Conservation (phyloP, 306 rosid genomes). For the Cyamopsis tetragonoloba region DNA sequence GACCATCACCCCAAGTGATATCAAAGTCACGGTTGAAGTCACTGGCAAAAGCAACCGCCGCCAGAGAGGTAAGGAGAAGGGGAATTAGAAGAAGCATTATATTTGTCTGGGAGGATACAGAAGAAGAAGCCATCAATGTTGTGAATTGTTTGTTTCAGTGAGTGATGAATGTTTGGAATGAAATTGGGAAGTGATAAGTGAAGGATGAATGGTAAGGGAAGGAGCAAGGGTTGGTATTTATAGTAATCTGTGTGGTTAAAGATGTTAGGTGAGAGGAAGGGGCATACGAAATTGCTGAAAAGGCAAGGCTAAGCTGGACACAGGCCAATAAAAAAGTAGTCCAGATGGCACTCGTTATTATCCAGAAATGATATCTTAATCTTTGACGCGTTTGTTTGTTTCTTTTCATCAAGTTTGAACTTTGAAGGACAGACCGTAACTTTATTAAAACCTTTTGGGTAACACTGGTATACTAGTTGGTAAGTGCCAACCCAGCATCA, state of each 20-base stretch:
- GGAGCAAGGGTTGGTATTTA: neutral
- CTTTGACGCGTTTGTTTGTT: neutral
- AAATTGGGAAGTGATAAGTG: neutral
- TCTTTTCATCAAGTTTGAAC: too few species aligned
- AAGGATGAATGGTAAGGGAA: neutral
- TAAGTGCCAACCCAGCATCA: neutral
- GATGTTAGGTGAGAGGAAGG: neutral
- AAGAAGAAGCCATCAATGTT: constrained; percentile 27
- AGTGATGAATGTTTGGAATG: neutral
- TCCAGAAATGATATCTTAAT: neutral
- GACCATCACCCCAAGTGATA: constrained; percentile 67
- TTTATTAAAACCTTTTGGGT: too few species aligned
- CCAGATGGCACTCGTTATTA: neutral
- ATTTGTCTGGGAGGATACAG: neutral
- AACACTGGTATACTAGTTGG: too few species aligned
- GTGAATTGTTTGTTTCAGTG: neutral
- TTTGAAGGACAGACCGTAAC: neutral
- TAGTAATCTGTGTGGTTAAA: neutral
- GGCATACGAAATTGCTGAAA: constrained; percentile 10
- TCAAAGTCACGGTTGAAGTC: constrained; percentile 49
- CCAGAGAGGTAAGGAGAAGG: constrained; percentile 23
- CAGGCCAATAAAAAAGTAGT: constrained; percentile 5
- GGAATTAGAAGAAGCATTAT: constrained; percentile 17
- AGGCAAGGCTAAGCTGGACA: constrained; percentile 16
- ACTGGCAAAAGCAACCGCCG: constrained; percentile 31